These are phyloP conservation scores for Neonectria magnoliae DNA, from an alignment of 2,329 filamentous ascomycete genomes.

Conservation along the genomic window DNA sequence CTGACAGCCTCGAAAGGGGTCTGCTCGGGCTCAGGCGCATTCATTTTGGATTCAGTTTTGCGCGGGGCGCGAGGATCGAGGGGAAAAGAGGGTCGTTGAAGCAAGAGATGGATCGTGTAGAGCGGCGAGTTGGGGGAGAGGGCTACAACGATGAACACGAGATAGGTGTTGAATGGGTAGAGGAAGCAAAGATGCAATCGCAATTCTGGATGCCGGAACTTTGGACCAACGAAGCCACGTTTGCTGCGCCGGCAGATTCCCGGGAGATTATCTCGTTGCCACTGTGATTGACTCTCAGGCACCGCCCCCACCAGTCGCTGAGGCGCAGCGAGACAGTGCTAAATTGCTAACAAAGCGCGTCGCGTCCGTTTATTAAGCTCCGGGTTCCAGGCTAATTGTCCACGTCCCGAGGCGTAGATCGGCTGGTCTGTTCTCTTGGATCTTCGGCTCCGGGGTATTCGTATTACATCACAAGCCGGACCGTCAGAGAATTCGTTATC, in stretches of 20 bases:
- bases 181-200: conserved; percentile 20
- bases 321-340: conserved; percentile 4
- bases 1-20: conserved; percentile 92
- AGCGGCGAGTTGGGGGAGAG: conserved; percentile 5
- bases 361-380: conserved; percentile 9
- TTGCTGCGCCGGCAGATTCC: conserved; percentile 26
- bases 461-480: background rate
- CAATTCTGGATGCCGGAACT: conserved; percentile 14
- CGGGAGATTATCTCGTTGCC: conserved; percentile 17
- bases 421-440: background rate
- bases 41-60: conserved; percentile 65
- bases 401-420: background rate
- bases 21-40: conserved; percentile 85
- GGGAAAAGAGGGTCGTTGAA: background rate
- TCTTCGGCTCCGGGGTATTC: background rate
- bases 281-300: conserved; percentile 10
- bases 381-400: background rate
- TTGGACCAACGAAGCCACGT: conserved; percentile 26
- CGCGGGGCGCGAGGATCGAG: conserved; percentile 23
- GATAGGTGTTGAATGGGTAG: conserved; percentile 17
- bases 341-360: conserved; percentile 7
- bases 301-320: conserved; percentile 13
- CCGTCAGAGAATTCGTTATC: background rate
- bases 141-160: conserved; percentile 17
- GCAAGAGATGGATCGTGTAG: background rate